These are phyloP conservation scores for Starmera stellimalicola DNA, from an alignment of 1,139 yeast species.

Conservation along the genomic window DNA sequence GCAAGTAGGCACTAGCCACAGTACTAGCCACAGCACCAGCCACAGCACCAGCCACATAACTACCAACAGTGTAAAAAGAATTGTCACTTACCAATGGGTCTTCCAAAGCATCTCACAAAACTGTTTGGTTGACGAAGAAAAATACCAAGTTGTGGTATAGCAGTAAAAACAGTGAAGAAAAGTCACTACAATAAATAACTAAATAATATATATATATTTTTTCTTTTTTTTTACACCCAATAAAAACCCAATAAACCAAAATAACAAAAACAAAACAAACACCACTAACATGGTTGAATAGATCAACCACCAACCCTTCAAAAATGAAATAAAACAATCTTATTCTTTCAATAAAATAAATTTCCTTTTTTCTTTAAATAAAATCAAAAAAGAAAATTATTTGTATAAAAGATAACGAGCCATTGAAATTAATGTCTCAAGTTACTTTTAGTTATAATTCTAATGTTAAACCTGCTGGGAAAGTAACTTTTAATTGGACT, in stretches of 20 bases:
- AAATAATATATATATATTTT: not conserved
- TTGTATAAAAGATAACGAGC: slow-evolving; percentile 5
- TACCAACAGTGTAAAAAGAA: slow-evolving; percentile 24
- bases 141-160: slow-evolving; percentile 21
- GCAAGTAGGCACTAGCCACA: too few species aligned
- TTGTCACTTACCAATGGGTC: slow-evolving; percentile 38
- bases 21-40: too few species aligned
- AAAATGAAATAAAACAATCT: too few species aligned
- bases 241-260: not conserved
- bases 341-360: too few species aligned
- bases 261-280: not conserved
- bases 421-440: slow-evolving; percentile 9
- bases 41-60: slow-evolving; percentile 16
- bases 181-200: not conserved
- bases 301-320: too few species aligned
- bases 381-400: not conserved
- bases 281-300: not conserved
- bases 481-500: too few species aligned
- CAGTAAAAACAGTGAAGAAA: too few species aligned
- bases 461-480: too few species aligned
- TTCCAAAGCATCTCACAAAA: slow-evolving; percentile 30
- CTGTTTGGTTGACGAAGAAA: slow-evolving; percentile 37
- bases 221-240: not conserved
- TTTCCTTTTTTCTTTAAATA: too few species aligned
- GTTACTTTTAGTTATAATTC: slow-evolving; percentile 1